A percentile compares a stretch with the other conserved stretches of the same genome.
These are phyloP conservation scores for Russula sp. DNA, from an alignment of 768 basidiomycete genomes.

Conservation along the genomic window DNA sequence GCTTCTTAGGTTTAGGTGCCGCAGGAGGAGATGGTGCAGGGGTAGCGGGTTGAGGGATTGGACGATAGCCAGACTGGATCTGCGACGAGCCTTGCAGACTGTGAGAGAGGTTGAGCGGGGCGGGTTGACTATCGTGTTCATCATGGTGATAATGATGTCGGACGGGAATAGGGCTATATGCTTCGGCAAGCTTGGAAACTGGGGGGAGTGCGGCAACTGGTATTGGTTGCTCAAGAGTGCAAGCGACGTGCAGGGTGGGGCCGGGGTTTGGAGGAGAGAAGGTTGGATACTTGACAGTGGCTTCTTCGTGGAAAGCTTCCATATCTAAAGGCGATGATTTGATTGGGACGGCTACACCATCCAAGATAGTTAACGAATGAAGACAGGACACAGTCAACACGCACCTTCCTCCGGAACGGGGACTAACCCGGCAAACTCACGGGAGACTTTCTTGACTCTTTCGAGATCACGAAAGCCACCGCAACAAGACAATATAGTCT, in stretches of 20 bases:
- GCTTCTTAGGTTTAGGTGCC: conserved; percentile 91
- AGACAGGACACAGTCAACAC: conserved; percentile 23
- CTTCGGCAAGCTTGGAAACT: conserved; percentile 73
- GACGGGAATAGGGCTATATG: conserved; percentile 87
- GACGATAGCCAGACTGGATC: conserved; percentile 38
- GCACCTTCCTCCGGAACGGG: conserved; percentile 42
- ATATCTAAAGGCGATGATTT: conserved; percentile 92
- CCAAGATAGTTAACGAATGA: conserved; percentile 1
- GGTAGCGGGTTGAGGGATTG: conserved; percentile 65
- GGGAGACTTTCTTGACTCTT: conserved; percentile 75
- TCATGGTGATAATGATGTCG: conserved; percentile 94
- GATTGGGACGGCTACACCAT: conserved; percentile 49
- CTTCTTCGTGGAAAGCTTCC: conserved; percentile 83
- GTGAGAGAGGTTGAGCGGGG: conserved; percentile 35
- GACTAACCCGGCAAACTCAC: conserved; percentile 79
- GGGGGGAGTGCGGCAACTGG: conserved; percentile 30
- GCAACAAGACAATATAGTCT: conserved; percentile 83
- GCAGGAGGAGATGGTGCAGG: conserved; percentile 79
- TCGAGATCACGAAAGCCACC: conserved; percentile 86
- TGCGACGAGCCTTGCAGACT: conserved; percentile 31
- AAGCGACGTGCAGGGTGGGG: conserved; percentile 36
- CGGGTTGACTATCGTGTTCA: conserved; percentile 48
- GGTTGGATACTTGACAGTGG: conserved; percentile 92
- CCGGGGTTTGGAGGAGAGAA: conserved; percentile 51
- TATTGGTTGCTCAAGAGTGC: conserved; percentile 26